Conservation (phyloP, 139 green algal genomes). For the Chlamydomonas incerta region DNA sequence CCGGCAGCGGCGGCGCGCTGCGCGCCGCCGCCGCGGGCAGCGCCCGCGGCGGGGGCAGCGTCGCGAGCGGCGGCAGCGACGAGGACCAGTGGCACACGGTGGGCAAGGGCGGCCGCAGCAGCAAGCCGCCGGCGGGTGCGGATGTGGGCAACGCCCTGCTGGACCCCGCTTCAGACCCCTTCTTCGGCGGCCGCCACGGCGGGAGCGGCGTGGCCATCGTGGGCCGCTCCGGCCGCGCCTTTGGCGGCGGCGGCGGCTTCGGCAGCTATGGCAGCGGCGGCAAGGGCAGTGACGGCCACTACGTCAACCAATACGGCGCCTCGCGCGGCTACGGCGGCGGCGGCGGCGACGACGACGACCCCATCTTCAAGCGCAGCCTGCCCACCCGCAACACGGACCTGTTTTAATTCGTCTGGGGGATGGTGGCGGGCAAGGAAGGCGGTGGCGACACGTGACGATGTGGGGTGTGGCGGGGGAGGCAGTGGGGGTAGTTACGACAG, state of each 20-base stretch:
- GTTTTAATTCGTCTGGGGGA: neutral
- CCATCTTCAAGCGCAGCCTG: constrained; percentile 37
- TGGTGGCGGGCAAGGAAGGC: no score
- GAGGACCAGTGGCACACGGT: constrained; percentile 40
- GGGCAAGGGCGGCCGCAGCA: constrained; percentile 30
- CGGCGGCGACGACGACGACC: constrained; percentile 19
- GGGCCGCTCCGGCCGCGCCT: neutral
- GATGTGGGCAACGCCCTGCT: constrained; percentile 38
- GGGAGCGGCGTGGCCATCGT: constrained; percentile 9
- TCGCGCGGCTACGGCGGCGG: constrained; percentile 8
- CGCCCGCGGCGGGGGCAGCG: neutral
- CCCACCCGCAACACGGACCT: neutral
- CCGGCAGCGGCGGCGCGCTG: neutral
- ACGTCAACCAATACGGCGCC: constrained; percentile 18
- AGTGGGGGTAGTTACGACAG: no score
- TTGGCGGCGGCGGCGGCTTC: constrained; percentile 13
- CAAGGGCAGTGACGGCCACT: neutral
- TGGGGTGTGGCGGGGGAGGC: no score
- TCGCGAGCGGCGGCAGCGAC: constrained; percentile 1
- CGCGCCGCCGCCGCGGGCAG: neutral
- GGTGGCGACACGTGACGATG: no score
- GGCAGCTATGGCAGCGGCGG: constrained; percentile 26
- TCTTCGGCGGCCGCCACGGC: constrained; percentile 13
- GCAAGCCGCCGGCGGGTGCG: neutral
- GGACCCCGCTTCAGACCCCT: constrained; percentile 7